Evolutionary conservation across 176 grass and related monocot genomes (phyloP), one percentile per base, ranked within the genome.

Genomic region (Otatea glauca): DNA sequence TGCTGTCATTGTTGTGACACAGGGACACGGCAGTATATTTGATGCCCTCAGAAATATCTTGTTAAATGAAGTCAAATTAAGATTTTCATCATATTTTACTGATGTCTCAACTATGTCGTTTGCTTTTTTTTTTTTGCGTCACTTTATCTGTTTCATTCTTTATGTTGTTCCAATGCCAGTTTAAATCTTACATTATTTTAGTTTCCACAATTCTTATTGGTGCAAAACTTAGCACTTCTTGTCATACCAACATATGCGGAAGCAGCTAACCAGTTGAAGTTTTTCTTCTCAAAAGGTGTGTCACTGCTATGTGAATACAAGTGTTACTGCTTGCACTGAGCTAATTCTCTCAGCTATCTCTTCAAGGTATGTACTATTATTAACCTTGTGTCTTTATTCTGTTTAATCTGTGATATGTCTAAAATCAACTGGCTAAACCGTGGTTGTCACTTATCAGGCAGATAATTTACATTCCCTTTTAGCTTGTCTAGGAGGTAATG

Each of bases 1-100:
- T 76, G 41, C 38, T 87, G 43, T 68, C 65, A 76, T 88, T 63
- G 53, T 15, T 83, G 29, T 83, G 43, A 74, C 56, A 63, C 74
- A 62, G 50, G 84, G 84, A 63, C 74, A 62, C 41, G 84, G 84
- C 64, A 62, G 23, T 51, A 75, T 86, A 90, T 90, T 87, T 75
- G 43, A 80, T 23, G 60, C 68, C 74, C 66, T 78, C 12, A 32
- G 8, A 5, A 42, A 51, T 25, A 61, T 68, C 9, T 75, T 87
- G 35, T 43, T 87, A 35, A 86, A 80, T 70, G 32, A 84, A 54
- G 9, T 74, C 29, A 60, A 67, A 75, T 20, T 21, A 53, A 70
- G 8, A 14, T 37, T 81, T 86, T 84, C 23, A 32, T 75, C n/a
- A 60, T 71, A 43, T 21, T 87, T 68, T 73, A 5, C 24, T 47